These are phyloP conservation scores for Cornus florida DNA, from an alignment of 148 eudicot genomes.

Conservation along the genomic window DNA sequence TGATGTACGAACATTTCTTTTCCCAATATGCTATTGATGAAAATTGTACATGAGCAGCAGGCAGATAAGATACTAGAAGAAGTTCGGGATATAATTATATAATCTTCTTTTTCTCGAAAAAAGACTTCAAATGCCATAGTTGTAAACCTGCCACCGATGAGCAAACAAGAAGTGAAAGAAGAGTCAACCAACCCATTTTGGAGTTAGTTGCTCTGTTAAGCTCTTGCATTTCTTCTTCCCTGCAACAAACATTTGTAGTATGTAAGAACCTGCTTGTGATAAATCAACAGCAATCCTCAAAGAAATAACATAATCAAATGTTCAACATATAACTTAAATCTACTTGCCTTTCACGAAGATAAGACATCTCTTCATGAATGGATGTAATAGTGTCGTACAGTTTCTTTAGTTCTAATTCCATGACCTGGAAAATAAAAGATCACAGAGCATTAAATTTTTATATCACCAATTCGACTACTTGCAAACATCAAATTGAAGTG, in stretches of 20 bases:
- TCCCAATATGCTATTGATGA: background rate
- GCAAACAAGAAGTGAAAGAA: slow-evolving; percentile 68
- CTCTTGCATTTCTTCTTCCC: slow-evolving; percentile 92
- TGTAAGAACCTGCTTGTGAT: background rate
- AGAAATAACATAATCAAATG: background rate
- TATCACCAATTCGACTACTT: background rate
- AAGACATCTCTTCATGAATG: slow-evolving; percentile 87
- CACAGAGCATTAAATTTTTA: background rate
- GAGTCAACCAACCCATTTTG: slow-evolving; percentile 76
- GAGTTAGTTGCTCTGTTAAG: slow-evolving; percentile 69
- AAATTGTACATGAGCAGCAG: background rate
- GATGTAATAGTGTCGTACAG: slow-evolving; percentile 62
- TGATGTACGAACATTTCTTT: background rate
- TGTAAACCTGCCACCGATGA: slow-evolving; percentile 80
- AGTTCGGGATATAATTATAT: slow-evolving; percentile 31
- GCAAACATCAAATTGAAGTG: background rate
- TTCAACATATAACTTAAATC: background rate
- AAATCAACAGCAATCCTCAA: background rate
- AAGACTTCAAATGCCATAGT: slow-evolving; percentile 82
- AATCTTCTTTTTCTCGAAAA: slow-evolving; percentile 90
- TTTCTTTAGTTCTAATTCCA: slow-evolving; percentile 87
- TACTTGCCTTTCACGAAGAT: slow-evolving; percentile 80
- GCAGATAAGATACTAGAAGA: background rate
- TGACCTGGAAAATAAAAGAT: slow-evolving; percentile 41
- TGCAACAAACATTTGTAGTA: slow-evolving; percentile 25